Evolutionary conservation across 805 yeast species (phyloP), one percentile per base, ranked within the genome.

Genomic region (Starmera caribaea): DNA sequence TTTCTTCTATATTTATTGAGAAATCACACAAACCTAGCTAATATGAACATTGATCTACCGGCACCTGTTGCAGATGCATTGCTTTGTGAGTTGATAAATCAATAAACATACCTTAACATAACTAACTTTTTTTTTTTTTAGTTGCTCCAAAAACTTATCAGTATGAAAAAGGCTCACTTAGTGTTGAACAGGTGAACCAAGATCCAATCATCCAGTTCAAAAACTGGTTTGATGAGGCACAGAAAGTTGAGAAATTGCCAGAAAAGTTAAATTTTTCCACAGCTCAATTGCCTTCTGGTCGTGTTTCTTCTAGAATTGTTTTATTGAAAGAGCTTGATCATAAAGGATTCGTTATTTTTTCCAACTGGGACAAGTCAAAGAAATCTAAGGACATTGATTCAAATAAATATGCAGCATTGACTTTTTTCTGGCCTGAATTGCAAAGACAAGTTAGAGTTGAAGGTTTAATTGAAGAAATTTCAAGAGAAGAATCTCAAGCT

Each of bases 401-500:
- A 30, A 92, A 92, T 60, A 82, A 84, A 45, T 71, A 74, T 53
- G 97, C 89, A 1, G 77, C 95, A 1, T 65, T 92, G 47, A 81
- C 82, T 11, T 92, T 90, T 58, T 92, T 88, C 64, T 92, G 97
- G 98, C 84, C 83, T 42, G 79, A 77, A 46, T 59, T 81, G 32
- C 96, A 92, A 65, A 77, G 97, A 48, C 97, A 88, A 62, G 95
- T 92, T 5, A 74, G 98, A 45, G 80, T 92, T 8, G 97, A 92
- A 59, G 98, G 98, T 28, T 47, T 65, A 9, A 78, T 85, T 49
- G 94, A 84, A 59, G 73, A 70, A 45, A 83, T 89, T 34, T 67
- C 76, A 24, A 68, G 79, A 42, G 89, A 83, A 50, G 85, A 82
- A 27, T 74, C 86, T 6, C 77, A 81, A 49, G 68, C 80, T 37